phyloP scores from a whole-genome alignment of 768 basidiomycete genomes.

The Kwoniella europaea region DNA sequence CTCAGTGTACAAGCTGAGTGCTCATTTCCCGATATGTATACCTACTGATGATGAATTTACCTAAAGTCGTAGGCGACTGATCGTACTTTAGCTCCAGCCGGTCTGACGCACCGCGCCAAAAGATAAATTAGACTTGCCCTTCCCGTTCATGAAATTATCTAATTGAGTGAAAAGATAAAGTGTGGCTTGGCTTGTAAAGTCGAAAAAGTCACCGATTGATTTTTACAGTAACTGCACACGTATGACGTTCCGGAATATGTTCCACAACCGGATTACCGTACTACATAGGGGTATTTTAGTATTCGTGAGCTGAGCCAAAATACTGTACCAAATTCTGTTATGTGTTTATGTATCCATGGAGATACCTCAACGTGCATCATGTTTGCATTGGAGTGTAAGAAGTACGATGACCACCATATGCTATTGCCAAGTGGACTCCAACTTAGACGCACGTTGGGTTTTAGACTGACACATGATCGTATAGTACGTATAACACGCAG shows the following conservation, averaged over 20 bases:
- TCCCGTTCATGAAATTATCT: not conserved
- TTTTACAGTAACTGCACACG: not conserved
- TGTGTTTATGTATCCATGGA: too few relatives aligned
- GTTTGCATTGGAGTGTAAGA: too few relatives aligned
- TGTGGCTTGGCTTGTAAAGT: slow-evolving; percentile 2
- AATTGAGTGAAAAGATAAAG: slow-evolving; percentile 2
- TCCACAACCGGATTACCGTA: not conserved
- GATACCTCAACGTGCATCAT: too few relatives aligned
- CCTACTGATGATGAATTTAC: not conserved
- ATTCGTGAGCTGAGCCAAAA: too few relatives aligned
- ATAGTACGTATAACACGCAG: too few relatives aligned
- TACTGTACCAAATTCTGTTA: too few relatives aligned
- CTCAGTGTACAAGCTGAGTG: not conserved
- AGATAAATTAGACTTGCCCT: slow-evolving; percentile 5
- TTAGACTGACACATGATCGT: too few relatives aligned
- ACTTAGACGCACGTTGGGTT: too few relatives aligned
- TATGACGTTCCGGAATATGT: slow-evolving; percentile 11
- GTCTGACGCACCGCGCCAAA: slow-evolving; percentile 1
- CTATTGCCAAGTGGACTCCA: too few relatives aligned
- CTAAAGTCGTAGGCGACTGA: not conserved
- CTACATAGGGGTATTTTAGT: not conserved
- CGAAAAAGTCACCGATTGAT: not conserved
- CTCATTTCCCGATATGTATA: not conserved
- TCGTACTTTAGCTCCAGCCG: slow-evolving; percentile 7
- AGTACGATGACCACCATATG: too few relatives aligned